phyloP scores from a whole-genome alignment of 2,329 filamentous ascomycete genomes.

The Atkinsonella hypoxylon region DNA sequence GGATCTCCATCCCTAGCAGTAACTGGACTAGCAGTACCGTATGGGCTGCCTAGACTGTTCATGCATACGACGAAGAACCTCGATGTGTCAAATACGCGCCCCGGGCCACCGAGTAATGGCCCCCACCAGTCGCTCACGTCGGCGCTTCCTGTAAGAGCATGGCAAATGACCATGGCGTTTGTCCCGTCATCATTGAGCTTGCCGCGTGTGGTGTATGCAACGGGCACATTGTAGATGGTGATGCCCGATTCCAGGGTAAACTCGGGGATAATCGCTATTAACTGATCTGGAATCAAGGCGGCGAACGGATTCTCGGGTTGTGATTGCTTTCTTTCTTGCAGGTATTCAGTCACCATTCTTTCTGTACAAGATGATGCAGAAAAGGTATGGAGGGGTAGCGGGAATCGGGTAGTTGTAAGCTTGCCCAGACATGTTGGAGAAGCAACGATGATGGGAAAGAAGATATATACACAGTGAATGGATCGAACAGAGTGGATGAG shows the following conservation, averaged over 20 bases:
- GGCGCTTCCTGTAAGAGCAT: slow-evolving; percentile 74
- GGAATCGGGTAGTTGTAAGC: background rate
- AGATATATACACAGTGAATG: background rate
- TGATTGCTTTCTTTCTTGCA: slow-evolving; percentile 49
- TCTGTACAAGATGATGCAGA: background rate
- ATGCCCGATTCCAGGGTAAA: slow-evolving; percentile 92
- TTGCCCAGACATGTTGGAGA: background rate
- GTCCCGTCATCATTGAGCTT: slow-evolving; percentile 45
- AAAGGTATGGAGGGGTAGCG: background rate
- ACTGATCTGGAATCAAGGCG: slow-evolving; percentile 74
- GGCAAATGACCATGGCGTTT: slow-evolving; percentile 68
- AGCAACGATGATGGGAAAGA: background rate
- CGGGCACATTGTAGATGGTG: slow-evolving; percentile 61
- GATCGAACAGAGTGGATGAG: background rate
- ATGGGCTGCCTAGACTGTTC: slow-evolving; percentile 76
- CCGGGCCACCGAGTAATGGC: slow-evolving; percentile 64
- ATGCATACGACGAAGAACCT: slow-evolving; percentile 79
- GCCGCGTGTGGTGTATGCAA: slow-evolving; percentile 56
- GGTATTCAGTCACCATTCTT: slow-evolving; percentile 49
- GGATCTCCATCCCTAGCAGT: slow-evolving; percentile 77
- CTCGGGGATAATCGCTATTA: slow-evolving; percentile 72
- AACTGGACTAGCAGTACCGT: slow-evolving; percentile 77
- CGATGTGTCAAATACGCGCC: slow-evolving; percentile 68
- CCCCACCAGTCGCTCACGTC: slow-evolving; percentile 87
- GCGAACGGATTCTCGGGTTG: slow-evolving; percentile 92